Base-by-base conservation (phyloP, 768 basidiomycete genomes). In the Boletus coccyginus region DNA sequence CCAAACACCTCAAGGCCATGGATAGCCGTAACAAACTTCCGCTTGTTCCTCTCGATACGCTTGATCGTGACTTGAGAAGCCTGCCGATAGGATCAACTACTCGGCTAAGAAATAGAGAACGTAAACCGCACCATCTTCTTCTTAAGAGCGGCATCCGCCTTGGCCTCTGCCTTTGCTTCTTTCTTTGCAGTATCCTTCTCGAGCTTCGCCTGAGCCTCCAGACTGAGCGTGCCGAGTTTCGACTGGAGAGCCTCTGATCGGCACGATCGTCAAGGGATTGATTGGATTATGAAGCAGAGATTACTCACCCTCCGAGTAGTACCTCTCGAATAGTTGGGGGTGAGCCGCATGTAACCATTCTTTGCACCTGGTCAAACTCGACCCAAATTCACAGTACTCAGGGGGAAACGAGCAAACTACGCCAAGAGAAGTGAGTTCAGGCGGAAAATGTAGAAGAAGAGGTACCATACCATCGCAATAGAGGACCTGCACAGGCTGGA, bases 341-440 rank as follows among this genome's bases (percentile, higher is more conserved):
- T 92, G 81, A 42, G 77, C 72, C 43, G 83, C 84, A 59, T 88
- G 81, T 52, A 98, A 73, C 92, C 92, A 95, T 59, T 92, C 86
- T 72, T 97, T 98, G 76, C 96, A 98, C 70, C 83, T 84, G 21
- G 94, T 92, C 53, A 95, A 65, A 59, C 86, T 88, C 21, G 88
- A 85, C 14, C 94, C 93, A 64, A 98, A 99, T 74, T 97, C 94
- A 76, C 96, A 99, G 75, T 95, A 98, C 76, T 99, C 96, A 33
- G 86, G 81, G 1, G 96, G 96, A 68, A 88, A 90, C 11, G 87
- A 80, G 83, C 96, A 98, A 42, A 98, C 92, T 90, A 60, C 1
- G 41, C 21, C n/a, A n/a, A 54, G 54, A 50, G 16, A 43, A 36
- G 47, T 19, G 38, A n/a, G 40, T 21, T 62, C 10, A 60, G 39